Evolutionary conservation across 768 basidiomycete genomes (phyloP), one percentile per base, ranked within the genome.

Genomic region (Clavulina sp.): DNA sequence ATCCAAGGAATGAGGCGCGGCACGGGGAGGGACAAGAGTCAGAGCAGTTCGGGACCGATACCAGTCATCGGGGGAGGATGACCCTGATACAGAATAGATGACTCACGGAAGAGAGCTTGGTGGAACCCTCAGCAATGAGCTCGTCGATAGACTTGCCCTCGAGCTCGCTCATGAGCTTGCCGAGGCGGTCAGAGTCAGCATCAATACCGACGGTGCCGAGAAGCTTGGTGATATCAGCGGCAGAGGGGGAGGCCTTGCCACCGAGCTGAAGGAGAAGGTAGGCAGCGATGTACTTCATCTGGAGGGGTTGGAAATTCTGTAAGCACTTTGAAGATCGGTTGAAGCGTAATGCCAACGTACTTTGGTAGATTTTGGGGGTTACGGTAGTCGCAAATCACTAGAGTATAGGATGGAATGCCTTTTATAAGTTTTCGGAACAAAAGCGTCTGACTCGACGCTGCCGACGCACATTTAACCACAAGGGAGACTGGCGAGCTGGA

Each of bases 201-300:
- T 93, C 88, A 60, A 95, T 81, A 61, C 86, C 88, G 61, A 88
- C 95, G 56, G 81, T 72, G 51, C 62, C 68, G 60, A 99, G 80
- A 63, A 97, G 78, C 61, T 80, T 80, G 71, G 80, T 88, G 71
- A 99, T 73, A 65, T 96, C 92, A 43, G 62, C 74, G 51, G 84
- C 85, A 55, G 81, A 79, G 57, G 95, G 92, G 57, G 75, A 77
- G 61, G 80, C 69, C 63, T 96, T 96, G 52, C 95, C 95, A 59
- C 89, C 95, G 64, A 79, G 76, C 68, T 84, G 83, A 70, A 96
- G 89, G 66, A 99, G 88, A 55, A 99, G 80, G 75, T 95, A 97
- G 59, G 89, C 87, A 70, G 89, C 92, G 68, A 96, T 72, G 65
- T 89, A 71, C 69, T 84, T 84, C 86, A 89, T 89, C 82, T 60